Evolutionary conservation across 345 rosid genomes (phyloP).

Genomic region (Eucalyptus cloeziana): DNA sequence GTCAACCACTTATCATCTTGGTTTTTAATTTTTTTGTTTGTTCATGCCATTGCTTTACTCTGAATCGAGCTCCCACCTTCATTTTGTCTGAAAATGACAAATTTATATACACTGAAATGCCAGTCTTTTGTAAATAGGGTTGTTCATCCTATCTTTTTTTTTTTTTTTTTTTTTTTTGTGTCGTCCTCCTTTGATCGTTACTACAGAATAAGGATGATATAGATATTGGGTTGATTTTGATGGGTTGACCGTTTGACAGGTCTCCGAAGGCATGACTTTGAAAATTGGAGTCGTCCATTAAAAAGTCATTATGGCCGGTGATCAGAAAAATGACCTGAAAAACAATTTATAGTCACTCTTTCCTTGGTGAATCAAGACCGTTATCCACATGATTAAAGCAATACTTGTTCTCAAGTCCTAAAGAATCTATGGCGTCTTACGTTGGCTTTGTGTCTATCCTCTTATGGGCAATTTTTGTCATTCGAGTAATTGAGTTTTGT

Average conservation of each 20-base stretch:
- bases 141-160: background rate
- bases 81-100: background rate
- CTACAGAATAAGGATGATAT: no score
- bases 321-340: background rate
- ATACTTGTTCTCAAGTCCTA: background rate
- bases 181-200: background rate
- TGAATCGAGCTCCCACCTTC: background rate
- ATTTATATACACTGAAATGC: background rate
- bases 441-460: background rate
- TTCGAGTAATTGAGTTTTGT: background rate
- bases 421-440: background rate
- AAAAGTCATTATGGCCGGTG: fast-evolving
- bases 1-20: background rate
- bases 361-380: background rate
- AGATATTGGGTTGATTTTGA: background rate
- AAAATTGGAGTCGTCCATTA: background rate
- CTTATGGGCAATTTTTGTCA: background rate
- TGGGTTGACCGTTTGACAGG: background rate
- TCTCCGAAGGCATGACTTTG: background rate
- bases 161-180: fast-evolving
- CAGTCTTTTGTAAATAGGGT: background rate
- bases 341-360: background rate
- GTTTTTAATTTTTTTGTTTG: no score
- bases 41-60: background rate
- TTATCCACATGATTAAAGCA: background rate